Base-by-base conservation (phyloP, 2,329 filamentous ascomycete genomes). In the Pseudodiploospora longispora region DNA sequence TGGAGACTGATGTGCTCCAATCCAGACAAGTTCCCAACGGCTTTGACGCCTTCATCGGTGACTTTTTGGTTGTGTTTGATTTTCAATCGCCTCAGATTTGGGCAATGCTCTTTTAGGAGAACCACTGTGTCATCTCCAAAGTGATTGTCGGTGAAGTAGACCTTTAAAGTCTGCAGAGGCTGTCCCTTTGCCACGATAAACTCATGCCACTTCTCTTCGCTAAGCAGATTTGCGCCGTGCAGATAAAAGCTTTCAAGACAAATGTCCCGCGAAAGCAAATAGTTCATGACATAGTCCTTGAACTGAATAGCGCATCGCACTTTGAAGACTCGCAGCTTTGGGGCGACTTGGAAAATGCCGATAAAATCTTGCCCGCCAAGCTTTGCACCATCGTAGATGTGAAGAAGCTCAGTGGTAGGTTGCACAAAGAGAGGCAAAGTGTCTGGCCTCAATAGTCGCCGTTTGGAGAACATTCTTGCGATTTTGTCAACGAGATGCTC, bases 241-340 rank as follows among this genome's bases (percentile, higher is more conserved):
- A 97, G 73, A 50, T 88, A 85, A 36, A 97, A 71, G 44, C 80
- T 74, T 47, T 81, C 76, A n/a, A 96, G 70, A 6, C 75, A 65
- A 40, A 80, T 76, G 40, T 85, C 75, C 39, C 87, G 85, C 44
- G 81, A 80, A 19, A 87, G 70, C 56, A 96, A 76, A 60, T 91
- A 95, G 42, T 87, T 78, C 63, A 96, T 75, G 36, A 89, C 85
- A 34, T 74, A 72, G 56, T 96, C 85, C 63, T 95, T 95, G 71
- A 96, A 84, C 58, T 95, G 90, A 40, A 93, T 86, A n/a, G 83
- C 87, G 56, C 90, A 91, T 40, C 85, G 81, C 8, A 95, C 68
- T 51, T 88, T 85, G 45, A 96, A 72, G 36, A 75, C 75, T 54
- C 79, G 79, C 43, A 95, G 68, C 5, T 72, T 72, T 0, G 86